Evolutionary conservation across 768 basidiomycete species (phyloP).

Genomic region (Tylopilus balloui): DNA sequence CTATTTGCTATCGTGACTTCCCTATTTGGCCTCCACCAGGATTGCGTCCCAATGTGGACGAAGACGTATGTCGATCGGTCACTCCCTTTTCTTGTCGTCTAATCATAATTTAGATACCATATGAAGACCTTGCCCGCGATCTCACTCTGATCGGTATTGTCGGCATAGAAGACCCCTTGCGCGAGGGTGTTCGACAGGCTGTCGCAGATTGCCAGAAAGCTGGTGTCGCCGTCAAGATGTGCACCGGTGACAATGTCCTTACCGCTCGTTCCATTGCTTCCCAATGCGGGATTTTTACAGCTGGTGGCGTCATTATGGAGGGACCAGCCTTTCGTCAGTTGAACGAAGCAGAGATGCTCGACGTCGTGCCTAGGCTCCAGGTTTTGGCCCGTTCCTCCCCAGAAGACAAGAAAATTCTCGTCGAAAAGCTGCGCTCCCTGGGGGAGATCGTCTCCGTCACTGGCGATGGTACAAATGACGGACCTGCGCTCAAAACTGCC

Average conservation of each 20-base stretch:
- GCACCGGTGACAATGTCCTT: constrained; percentile 95
- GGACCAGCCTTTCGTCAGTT: constrained; percentile 90
- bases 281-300: constrained; percentile 92
- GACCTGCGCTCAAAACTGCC: constrained; percentile 91
- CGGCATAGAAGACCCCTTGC: constrained; percentile 95
- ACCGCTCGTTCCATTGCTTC: constrained; percentile 94
- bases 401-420: constrained; percentile 93
- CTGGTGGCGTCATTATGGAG: constrained; percentile 97
- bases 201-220: constrained; percentile 84
- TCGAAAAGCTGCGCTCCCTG: constrained; percentile 78
- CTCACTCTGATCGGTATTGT: constrained; percentile 85
- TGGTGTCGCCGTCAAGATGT: constrained; percentile 96
- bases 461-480: constrained; percentile 98
- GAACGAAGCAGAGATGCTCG: constrained; percentile 60
- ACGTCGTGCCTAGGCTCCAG: constrained; percentile 87
- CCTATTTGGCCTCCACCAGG: constrained; percentile 75
- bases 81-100: constrained; percentile 1
- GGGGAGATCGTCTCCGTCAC: constrained; percentile 95
- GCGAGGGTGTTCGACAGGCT: constrained; percentile 83
- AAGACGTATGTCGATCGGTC: constrained; percentile 46
- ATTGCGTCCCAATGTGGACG: constrained; percentile 35
- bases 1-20: constrained; percentile 89
- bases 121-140: constrained; percentile 61
- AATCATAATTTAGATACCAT: constrained; percentile 50
- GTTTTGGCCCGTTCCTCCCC: constrained; percentile 97